Conservation (phyloP, 2,329 filamentous ascomycete genomes). For the Waltergamsia citrina region DNA sequence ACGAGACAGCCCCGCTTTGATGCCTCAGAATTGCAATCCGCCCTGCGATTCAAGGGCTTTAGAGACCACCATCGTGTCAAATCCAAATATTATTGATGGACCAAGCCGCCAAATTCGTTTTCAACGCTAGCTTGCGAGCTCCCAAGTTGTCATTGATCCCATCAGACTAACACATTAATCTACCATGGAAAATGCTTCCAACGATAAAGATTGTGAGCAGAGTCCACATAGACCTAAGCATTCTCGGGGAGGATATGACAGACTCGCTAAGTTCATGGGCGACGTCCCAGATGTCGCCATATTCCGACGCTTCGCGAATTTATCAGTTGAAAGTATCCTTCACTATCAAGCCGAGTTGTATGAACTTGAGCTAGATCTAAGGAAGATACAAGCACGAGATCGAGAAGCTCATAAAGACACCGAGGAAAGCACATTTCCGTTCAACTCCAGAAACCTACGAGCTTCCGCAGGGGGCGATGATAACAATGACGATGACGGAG, state of each 20-base stretch:
- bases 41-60: too few relatives aligned
- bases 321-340: conserved; percentile 1
- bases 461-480: not conserved
- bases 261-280: not conserved
- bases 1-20: too few relatives aligned
- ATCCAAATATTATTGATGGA: too few relatives aligned
- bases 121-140: too few relatives aligned
- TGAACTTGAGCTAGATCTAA: not conserved
- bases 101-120: too few relatives aligned
- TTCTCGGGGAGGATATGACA: not conserved
- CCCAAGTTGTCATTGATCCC: too few relatives aligned
- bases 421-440: not conserved
- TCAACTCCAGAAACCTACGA: not conserved
- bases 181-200: too few relatives aligned
- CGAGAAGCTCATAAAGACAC: not conserved
- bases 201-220: not conserved
- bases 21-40: too few relatives aligned
- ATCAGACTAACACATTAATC: too few relatives aligned
- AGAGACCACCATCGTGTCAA: too few relatives aligned
- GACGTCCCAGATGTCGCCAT: not conserved
- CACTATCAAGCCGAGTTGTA: conserved; percentile 1
- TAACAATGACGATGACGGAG: not conserved
- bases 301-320: not conserved
- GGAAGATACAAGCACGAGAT: not conserved
- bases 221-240: not conserved